Evolutionary conservation across 164 flowering plant genomes (phyloP).

Genomic region (Vitis labrusca): DNA sequence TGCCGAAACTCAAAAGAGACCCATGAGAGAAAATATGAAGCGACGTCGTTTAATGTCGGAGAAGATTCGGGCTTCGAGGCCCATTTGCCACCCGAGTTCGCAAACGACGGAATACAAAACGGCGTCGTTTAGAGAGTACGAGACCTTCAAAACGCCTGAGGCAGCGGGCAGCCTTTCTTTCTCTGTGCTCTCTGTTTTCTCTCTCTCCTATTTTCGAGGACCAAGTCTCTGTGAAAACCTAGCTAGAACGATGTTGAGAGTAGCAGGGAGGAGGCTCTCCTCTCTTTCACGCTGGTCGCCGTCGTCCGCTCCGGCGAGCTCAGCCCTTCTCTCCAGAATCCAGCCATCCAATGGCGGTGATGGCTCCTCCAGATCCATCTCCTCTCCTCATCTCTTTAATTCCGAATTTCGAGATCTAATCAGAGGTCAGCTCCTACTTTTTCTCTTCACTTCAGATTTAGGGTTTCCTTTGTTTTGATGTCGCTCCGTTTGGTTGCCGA

Average conservation of each 20-base stretch:
- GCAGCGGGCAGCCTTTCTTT: no score
- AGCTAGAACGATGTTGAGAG: slow-evolving; percentile 50
- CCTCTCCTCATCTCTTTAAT: not conserved
- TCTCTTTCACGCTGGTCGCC: slow-evolving; percentile 45
- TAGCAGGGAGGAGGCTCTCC: slow-evolving; percentile 63
- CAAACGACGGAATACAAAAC: no score
- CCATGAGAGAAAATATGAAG: no score
- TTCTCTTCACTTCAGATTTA: not conserved
- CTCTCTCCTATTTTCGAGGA: not conserved
- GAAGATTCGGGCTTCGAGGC: no score
- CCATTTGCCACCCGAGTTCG: no score
- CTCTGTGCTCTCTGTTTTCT: not conserved
- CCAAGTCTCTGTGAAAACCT: slow-evolving; percentile 8
- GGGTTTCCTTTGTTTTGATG: not conserved
- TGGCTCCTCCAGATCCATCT: slow-evolving; percentile 13
- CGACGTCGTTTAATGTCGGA: no score
- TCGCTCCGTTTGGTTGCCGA: not conserved
- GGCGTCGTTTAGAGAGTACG: no score
- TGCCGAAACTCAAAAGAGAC: no score
- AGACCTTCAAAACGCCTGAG: no score
- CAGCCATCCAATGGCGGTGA: slow-evolving; percentile 14
- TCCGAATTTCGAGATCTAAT: slow-evolving; percentile 19
- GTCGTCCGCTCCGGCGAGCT: slow-evolving; percentile 18
- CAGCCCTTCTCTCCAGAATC: slow-evolving; percentile 25
- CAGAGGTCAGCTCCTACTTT: slow-evolving; percentile 28